Evolutionary conservation across 345 rosid genomes (phyloP).

Genomic region (Carallia pectinifolia): DNA sequence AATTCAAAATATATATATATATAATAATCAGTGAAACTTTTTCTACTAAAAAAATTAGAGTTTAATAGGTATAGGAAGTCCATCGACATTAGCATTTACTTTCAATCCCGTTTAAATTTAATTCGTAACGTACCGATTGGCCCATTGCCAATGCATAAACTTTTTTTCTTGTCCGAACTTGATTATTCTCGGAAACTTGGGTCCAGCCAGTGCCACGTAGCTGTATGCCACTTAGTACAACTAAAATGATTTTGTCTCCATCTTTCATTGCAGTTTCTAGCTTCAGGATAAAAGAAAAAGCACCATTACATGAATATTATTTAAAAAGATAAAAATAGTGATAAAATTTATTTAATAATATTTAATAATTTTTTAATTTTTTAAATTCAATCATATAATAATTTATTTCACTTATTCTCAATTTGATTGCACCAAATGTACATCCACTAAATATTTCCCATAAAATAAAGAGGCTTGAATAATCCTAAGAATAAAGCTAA

Average conservation of each 20-base stretch:
- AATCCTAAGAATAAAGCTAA: not conserved
- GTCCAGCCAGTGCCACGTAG: slow-evolving; percentile 23
- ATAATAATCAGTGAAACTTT: too few relatives aligned
- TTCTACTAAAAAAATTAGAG: not conserved
- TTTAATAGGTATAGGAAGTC: too few relatives aligned
- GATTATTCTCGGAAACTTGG: slow-evolving; percentile 9
- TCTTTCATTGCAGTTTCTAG: not conserved
- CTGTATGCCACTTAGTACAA: slow-evolving; percentile 3
- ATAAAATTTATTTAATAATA: too few relatives aligned
- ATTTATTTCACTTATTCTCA: too few relatives aligned
- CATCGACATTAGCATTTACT: not conserved
- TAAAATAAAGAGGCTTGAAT: not conserved
- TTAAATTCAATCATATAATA: too few relatives aligned
- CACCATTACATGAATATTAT: too few relatives aligned
- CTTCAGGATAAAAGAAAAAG: too few relatives aligned
- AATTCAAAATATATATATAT: too few relatives aligned
- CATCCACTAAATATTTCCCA: not conserved
- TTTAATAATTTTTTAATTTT: too few relatives aligned
- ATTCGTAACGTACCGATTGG: not conserved
- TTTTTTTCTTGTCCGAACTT: slow-evolving; percentile 28
- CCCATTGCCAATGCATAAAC: not conserved
- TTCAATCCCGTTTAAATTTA: too few relatives aligned
- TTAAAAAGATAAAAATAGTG: too few relatives aligned
- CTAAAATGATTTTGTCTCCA: not conserved
- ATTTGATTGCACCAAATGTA: too few relatives aligned